phyloP scores from a whole-genome alignment of 805 yeast genomes.

The Suhomyces sp. region DNA sequence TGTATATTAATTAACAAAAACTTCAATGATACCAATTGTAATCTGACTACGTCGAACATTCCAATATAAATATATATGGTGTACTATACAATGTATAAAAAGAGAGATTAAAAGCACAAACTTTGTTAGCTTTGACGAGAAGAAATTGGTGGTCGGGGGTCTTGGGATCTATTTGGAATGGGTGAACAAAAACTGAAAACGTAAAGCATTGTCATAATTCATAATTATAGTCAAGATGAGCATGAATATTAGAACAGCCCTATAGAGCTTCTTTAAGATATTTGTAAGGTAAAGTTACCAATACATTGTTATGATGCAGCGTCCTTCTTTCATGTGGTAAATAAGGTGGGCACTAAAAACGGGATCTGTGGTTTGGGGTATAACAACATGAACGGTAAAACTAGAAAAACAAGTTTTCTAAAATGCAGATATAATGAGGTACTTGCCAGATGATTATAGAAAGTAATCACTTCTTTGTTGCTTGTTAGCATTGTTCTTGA shows the following conservation, averaged over 20 bases:
- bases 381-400: not conserved
- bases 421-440: not conserved
- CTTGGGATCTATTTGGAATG: not conserved
- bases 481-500: conserved; percentile 36
- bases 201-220: conserved; percentile 13
- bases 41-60: not conserved
- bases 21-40: not conserved
- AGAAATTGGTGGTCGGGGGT: not conserved
- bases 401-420: not conserved
- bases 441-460: conserved; percentile 19
- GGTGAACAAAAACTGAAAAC: conserved; percentile 1
- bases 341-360: not conserved
- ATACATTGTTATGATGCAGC: not conserved
- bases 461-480: conserved; percentile 48
- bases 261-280: not conserved
- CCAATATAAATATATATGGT: not conserved
- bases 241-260: not conserved
- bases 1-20: not conserved
- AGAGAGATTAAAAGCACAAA: conserved; percentile 5
- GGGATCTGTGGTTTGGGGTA: not conserved
- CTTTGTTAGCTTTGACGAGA: not conserved
- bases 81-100: conserved; percentile 5
- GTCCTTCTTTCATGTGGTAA: not conserved
- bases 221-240: conserved; percentile 11
- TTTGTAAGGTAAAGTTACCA: not conserved